phyloP scores from a whole-genome alignment of 495 filamentous ascomycete genomes.

The Pseudoneurospora amorphoporcata region DNA sequence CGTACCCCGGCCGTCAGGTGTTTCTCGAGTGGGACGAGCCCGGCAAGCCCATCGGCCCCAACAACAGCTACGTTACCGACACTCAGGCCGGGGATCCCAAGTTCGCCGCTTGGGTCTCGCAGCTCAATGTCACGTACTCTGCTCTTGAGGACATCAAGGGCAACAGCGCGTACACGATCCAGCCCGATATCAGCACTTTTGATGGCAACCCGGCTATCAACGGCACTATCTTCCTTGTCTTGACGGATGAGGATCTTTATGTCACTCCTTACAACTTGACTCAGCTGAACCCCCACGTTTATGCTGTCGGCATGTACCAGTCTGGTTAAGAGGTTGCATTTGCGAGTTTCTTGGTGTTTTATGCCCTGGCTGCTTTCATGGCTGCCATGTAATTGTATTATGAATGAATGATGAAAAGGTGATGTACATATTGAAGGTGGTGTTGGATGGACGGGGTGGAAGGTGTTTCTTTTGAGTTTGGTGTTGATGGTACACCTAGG shows the following conservation, averaged over 20 bases:
- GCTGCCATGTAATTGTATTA: not conserved
- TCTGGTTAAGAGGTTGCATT: constrained; percentile 47
- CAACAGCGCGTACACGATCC: constrained; percentile 54
- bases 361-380: not conserved
- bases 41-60: constrained; percentile 62
- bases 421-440: not conserved
- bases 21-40: constrained; percentile 63
- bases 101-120: constrained; percentile 71
- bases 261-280: constrained; percentile 70
- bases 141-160: constrained; percentile 44
- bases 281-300: constrained; percentile 66
- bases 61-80: constrained; percentile 68
- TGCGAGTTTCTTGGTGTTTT: not conserved
- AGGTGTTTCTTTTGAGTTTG: not conserved
- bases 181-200: constrained; percentile 55
- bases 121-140: constrained; percentile 79
- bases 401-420: not conserved
- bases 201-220: constrained; percentile 62
- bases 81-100: constrained; percentile 44
- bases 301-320: constrained; percentile 67
- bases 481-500: not conserved
- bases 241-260: constrained; percentile 59
- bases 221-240: constrained; percentile 66
- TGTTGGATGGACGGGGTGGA: not conserved
- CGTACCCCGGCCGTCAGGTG: constrained; percentile 65